A percentile compares a stretch with the other conserved stretches of the same genome.
Conservation (phyloP, 108 stramenopile species). For the Discostella stelligeroides region DNA sequence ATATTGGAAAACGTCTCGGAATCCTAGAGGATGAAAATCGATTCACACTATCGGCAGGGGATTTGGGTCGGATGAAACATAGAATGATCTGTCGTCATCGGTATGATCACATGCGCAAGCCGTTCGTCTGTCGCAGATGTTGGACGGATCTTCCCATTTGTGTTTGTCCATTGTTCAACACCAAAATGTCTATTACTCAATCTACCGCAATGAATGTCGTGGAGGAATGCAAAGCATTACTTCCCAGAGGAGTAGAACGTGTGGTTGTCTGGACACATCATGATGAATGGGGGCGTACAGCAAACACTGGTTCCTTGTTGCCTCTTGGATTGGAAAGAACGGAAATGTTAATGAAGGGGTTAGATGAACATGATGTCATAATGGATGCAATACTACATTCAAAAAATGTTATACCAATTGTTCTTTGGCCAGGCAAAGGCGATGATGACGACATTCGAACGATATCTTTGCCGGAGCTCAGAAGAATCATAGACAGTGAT, state of each 20-base stretch:
- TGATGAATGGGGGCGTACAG: constrained; percentile 54
- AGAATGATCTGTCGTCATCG: constrained; percentile 54
- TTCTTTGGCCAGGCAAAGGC: constrained; percentile 57
- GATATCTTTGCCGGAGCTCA: constrained; percentile 8
- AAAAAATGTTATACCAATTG: constrained; percentile 19
- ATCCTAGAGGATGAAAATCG: constrained; percentile 7
- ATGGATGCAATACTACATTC: constrained; percentile 17
- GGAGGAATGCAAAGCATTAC: neutral
- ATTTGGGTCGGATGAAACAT: constrained; percentile 45
- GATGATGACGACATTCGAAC: neutral
- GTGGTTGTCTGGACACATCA: constrained; percentile 61
- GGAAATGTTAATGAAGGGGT: constrained; percentile 58
- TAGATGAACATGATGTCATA: constrained; percentile 44
- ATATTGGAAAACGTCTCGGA: constrained; percentile 9
- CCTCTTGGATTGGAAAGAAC: constrained; percentile 40
- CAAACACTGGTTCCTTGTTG: constrained; percentile 56
- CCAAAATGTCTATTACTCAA: neutral
- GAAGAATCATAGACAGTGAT: neutral
- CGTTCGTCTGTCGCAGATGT: constrained; percentile 57
- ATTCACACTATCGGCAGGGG: constrained; percentile 2
- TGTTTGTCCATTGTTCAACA: constrained; percentile 38
- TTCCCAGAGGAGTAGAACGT: constrained; percentile 24
- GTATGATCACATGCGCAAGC: constrained; percentile 34
- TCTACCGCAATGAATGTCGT: neutral
- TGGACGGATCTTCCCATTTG: constrained; percentile 60